Base-by-base conservation (phyloP, 768 basidiomycete genomes). In the Floccularia luteovirens region DNA sequence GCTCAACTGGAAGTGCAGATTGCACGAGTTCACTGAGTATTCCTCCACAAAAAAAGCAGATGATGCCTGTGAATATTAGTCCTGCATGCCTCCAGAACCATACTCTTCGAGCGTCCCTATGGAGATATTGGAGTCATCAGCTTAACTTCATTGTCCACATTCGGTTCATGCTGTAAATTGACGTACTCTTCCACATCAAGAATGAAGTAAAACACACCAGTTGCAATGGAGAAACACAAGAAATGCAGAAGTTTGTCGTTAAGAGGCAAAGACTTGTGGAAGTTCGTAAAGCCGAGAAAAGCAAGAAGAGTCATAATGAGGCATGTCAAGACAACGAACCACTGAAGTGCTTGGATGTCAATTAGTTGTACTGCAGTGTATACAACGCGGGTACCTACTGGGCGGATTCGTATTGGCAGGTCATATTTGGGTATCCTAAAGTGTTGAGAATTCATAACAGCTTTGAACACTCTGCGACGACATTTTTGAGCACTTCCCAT, bases 121-220 rank as follows among this genome's bases (percentile, higher is more conserved):
- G 30, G n/a, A 10, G 24, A 5, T 23, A 25, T 21, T 28, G n/a
- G 3, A 37, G n/a, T n/a, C n/a, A n/a, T n/a, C n/a, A n/a, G n/a
- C n/a, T n/a, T n/a, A n/a, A n/a, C n/a, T 28, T 28, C 27, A 28
- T 28, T 28, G 23, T 1, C 13, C 17, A 16, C 16, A 37, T 16
- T 3, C 10, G 10, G 25, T 19, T 31, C 5, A 46, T 24, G 17
- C 23, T 21, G 21, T 6, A 3, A 11, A 34, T n/a, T 30, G 21
- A 63, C 84, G 56, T 49, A 91, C 88, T 91, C 89, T 43, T 91
- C 89, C 6, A 89, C 79, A 50, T 91, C 89, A 24, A 88, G 72
- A 34, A 90, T 86, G 52, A 90, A 90, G 60, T 89, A 91, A 58
- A 90, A 90, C 4, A 90, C 75, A 2, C 62, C 79, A 0, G 87